Base-by-base conservation (phyloP, 139 green algal species). In the Closterium sp. region DNA sequence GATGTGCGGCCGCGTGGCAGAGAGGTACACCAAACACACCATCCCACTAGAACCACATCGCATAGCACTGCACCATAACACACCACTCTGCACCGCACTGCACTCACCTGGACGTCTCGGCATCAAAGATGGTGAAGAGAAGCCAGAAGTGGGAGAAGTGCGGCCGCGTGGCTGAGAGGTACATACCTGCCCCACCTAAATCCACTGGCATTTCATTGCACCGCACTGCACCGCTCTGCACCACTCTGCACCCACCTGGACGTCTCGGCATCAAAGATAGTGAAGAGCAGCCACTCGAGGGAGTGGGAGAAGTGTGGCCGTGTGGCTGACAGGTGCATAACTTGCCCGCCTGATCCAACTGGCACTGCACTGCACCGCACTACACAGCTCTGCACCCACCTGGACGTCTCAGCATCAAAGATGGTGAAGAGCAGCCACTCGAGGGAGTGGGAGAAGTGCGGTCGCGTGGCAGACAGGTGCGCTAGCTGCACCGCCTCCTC, bases 341-440 rank as follows among this genome's bases (percentile, higher is more conserved):
- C n/a, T n/a, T n/a, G n/a, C n/a, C n/a, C n/a, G n/a, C n/a, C n/a
- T n/a, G n/a, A n/a, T n/a, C n/a, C n/a, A n/a, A n/a, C n/a, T n/a
- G n/a, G n/a, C 42, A 7, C 42, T 7, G 5, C 42, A 62, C 42
- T 13, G 7, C 5, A 62, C 42, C 42, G 5, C 42, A 13, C 42
- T 62, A 7, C 42, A 62, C 42, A 6, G 73, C 73, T 9, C 24
- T 86, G 73, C 3, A 24, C 89, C 27, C 27, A 92, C 90, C 84
- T 86, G 9, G 70, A 30, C 87, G 95, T 94, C 2, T 99, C 96
- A 27, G 96, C 91, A 86, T 99, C 97, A 86, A 99, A 96, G 0
- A 97, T 93, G 0, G 97, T 98, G 96, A 98, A 99, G 13, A 99
- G 95, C 91, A 99, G 96, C 98, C 98, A 99, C 95, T 99, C 98